Percentiles rank a stretch among this genome's conserved stretches.
Conservation (phyloP, 2,329 filamentous ascomycete genomes). For the Lecanicillium sp. region DNA sequence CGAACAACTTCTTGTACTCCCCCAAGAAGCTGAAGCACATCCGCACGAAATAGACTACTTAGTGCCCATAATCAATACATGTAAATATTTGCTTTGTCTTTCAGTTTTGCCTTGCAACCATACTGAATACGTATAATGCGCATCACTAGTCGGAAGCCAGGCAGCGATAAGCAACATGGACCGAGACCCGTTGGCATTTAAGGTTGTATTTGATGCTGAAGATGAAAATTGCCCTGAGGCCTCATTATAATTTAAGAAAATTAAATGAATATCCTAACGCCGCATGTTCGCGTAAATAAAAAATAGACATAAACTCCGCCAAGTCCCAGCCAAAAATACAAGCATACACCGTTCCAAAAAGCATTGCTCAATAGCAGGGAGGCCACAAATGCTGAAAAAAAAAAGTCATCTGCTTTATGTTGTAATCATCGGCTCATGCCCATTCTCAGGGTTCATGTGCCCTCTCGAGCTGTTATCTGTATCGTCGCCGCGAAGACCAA, state of each 20-base stretch:
- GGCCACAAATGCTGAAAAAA: neutral
- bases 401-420: slow-evolving; percentile 25
- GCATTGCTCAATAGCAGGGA: neutral
- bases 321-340: neutral
- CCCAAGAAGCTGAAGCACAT: slow-evolving; percentile 81
- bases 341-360: neutral
- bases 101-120: neutral
- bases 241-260: too few species aligned
- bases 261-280: too few species aligned
- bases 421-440: slow-evolving; percentile 45
- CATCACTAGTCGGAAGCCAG: slow-evolving; percentile 3
- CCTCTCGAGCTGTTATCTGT: slow-evolving; percentile 17
- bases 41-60: slow-evolving; percentile 59
- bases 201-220: too few species aligned
- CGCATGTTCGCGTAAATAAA: too few species aligned
- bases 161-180: too few species aligned
- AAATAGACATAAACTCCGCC: slow-evolving; percentile 14
- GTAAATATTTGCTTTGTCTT: slow-evolving; percentile 6
- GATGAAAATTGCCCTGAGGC: slow-evolving; percentile 21
- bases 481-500: slow-evolving; percentile 30
- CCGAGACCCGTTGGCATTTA: too few species aligned
- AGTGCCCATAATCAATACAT: slow-evolving; percentile 2
- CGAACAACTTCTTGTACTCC: slow-evolving; percentile 89
- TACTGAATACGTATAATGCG: too few species aligned
- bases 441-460: slow-evolving; percentile 25